Base-by-base conservation (phyloP, 2,329 filamentous ascomycete genomes). In the Colletotrichum theobromicola region DNA sequence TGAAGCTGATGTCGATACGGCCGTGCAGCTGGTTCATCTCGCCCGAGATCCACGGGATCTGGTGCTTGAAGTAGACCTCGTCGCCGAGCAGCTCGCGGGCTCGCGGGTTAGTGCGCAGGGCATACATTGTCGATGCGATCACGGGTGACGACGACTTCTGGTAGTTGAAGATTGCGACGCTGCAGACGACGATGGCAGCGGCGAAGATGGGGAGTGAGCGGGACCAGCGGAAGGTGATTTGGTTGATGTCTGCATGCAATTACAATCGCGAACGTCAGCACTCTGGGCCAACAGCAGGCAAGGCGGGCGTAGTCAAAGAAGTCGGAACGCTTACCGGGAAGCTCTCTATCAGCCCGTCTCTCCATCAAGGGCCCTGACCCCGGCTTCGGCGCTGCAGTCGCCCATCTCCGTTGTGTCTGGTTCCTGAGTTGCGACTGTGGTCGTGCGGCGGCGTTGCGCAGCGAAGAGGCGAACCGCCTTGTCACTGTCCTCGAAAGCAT, bases 131-230 rank as follows among this genome's bases (percentile, higher is more conserved):
- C 70, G 94, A 95, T 70, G 92, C 92, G n/a, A 98, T 94, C 34
- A 96, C 91, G 69, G 94, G 94, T 30, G 93, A 95, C n/a, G 94
- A 95, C 72, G 93, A 92, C 84, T 98, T 98, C 84, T 99, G 96
- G 90, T 99, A 98, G 90, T 99, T 99, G 93, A 99, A 98, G 84
- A 99, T 98, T 78, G 94, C 95, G 75, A 97, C 87, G 77, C 93
- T 93, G 78, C 93, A 93, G 70, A 89, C 88, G 63, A 91, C 90
- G 79, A 98, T 91, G 76, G 95, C 87, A 76, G 90, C 84, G 67
- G 93, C 82, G 89, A 98, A 98, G 82, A 98, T 86, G 68, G 96
- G 96, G 37, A 98, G 85, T 1, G 95, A 95, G 79, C 90, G 90
- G 70, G 88, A 82, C 94, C 94, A 96, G 78, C 89, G 88, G 81